Base-by-base conservation (phyloP, 257 asterid genomes). In the Phtheirospermum japonicum region DNA sequence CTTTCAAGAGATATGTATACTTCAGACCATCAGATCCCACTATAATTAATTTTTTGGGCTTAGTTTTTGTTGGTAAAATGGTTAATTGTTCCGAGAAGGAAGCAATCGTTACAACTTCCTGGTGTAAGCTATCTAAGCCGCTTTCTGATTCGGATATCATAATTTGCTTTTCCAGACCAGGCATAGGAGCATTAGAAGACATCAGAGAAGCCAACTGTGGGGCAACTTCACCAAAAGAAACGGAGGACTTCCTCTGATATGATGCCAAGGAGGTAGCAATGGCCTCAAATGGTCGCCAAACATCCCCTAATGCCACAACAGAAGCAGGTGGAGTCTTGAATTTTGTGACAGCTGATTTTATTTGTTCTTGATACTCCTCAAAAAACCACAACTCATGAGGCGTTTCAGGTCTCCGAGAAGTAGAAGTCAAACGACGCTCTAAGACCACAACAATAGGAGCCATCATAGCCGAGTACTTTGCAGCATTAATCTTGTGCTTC, bases 381-480 rank as follows among this genome's bases (percentile, higher is more conserved):
- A 80, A 71, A 80, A 93, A 92, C 95, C 96, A 82, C 68, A 66
- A 53, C 69, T 93, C 99, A 69, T 93, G 99, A 67, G 96, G 94
- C 7, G 99, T 93, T 81, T 89, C 95, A 61, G 99, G 97, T 79
- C 75, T 82, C 69, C 87, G 79, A 68, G 96, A 87, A 23, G 99
- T 89, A 61, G 96, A 93, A 70, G 84, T 79, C 76, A 93, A 85
- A 60, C 99, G 96, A 60, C 99, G 99, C 79, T 93, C 99, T 73
- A 93, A 76, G 69, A 80, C 95, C 66, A 93, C 97, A 76, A 85
- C 75, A 64, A 89, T 80, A 37, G 99, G 97, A 65, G 99, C 96
- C 99, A 89, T 93, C 99, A 93, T 93, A 69, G 99, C 99, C 2
- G 97, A 85, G 79, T 89, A 93, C 73, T 93, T 93, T 1, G 99